Percentiles rank a stretch among this genome's conserved stretches.
Evolutionary conservation across 257 asterid genomes (phyloP).

Genomic region (Eucommia ulmoides): DNA sequence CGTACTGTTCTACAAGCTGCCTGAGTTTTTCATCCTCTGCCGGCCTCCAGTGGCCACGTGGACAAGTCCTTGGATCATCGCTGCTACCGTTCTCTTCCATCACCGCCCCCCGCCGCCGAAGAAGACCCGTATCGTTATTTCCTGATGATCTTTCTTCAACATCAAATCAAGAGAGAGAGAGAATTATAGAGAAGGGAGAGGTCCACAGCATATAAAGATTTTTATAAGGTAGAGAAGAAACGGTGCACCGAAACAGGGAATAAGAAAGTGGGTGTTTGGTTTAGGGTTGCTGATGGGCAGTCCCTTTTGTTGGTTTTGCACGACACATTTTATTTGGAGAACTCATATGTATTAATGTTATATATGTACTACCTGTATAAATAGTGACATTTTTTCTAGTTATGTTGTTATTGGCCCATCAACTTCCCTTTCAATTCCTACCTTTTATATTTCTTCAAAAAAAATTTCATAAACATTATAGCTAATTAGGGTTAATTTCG

Average conservation of each 20-base stretch:
- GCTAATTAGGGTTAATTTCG: too few relatives aligned
- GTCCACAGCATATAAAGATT: slow-evolving; percentile 1
- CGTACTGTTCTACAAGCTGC: slow-evolving; percentile 61
- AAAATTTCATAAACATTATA: too few relatives aligned
- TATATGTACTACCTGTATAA: slow-evolving; percentile 10
- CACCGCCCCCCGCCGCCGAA: slow-evolving; percentile 29
- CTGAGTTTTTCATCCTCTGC: slow-evolving; percentile 86
- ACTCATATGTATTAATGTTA: slow-evolving; percentile 17
- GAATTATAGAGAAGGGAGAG: slow-evolving; percentile 7
- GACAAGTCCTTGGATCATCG: slow-evolving; percentile 56
- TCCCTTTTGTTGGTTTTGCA: slow-evolving; percentile 48
- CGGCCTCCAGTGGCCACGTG: slow-evolving; percentile 93
- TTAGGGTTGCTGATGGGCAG: slow-evolving; percentile 21
- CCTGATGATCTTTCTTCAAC: background rate
- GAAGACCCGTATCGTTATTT: background rate
- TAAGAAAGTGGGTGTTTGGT: slow-evolving; percentile 24
- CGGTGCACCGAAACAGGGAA: slow-evolving; percentile 4
- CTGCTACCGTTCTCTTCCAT: slow-evolving; percentile 25
- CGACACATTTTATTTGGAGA: slow-evolving; percentile 53
- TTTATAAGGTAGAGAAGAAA: slow-evolving; percentile 9
- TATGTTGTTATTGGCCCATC: slow-evolving; percentile 19
- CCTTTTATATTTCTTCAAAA: background rate
- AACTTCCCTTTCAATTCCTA: slow-evolving; percentile 6
- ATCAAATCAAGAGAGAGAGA: too few relatives aligned
- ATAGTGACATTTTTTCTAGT: slow-evolving; percentile 13